These are phyloP conservation scores for Acacia pycnantha DNA, from an alignment of 331 rosid species.

Conservation along the genomic window DNA sequence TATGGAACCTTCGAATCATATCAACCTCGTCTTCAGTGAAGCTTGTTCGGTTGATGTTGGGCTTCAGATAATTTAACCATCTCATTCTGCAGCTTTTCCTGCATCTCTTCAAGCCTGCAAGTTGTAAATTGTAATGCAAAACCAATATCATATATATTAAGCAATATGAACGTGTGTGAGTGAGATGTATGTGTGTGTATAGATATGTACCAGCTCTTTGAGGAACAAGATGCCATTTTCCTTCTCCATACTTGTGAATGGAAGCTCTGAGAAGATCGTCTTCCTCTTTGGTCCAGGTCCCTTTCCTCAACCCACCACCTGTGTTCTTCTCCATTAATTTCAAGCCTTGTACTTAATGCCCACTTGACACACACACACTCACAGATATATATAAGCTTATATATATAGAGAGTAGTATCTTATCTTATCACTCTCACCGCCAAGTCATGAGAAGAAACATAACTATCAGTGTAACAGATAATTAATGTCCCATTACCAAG, in stretches of 20 bases:
- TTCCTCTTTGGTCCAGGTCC: constrained; percentile 22
- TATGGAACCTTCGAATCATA: constrained; percentile 33
- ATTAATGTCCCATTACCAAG: background rate
- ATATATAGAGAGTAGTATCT: no score
- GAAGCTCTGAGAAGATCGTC: constrained; percentile 37
- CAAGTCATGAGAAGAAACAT: background rate
- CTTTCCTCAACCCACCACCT: background rate
- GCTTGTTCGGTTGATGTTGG: constrained; percentile 25
- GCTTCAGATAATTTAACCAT: constrained; percentile 39
- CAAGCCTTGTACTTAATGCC: background rate
- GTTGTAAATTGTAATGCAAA: background rate
- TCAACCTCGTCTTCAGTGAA: constrained; percentile 39
- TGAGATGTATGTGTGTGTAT: background rate
- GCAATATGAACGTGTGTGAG: background rate
- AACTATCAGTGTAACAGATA: background rate
- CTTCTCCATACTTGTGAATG: constrained; percentile 37
- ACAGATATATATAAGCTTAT: no score
- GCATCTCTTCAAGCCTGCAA: constrained; percentile 29
- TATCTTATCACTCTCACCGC: background rate
- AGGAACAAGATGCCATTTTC: constrained; percentile 51
- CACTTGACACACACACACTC: background rate
- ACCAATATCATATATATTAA: background rate
- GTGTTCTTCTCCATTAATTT: background rate
- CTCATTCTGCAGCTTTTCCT: constrained; percentile 36
- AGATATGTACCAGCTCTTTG: constrained; percentile 30